Evolutionary conservation across 139 green algal species (phyloP), one percentile per base, ranked within the genome.

Genomic region (Asterochloris sp.): DNA sequence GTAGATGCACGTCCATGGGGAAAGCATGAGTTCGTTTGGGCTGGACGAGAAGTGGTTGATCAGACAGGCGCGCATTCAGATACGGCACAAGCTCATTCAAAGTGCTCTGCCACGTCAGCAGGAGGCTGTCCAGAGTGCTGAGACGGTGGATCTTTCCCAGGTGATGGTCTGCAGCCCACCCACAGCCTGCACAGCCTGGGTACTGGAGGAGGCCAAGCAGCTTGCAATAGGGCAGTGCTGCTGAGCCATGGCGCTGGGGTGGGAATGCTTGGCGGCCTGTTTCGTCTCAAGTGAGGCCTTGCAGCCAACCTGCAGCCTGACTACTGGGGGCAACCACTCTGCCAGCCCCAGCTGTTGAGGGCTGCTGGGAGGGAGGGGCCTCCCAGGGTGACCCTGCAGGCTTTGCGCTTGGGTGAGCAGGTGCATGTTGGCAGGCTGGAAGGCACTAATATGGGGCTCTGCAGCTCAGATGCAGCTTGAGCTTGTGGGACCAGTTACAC

Each of bases 21-120:
- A 79, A 16, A 28, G 64, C 67, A 68, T 86, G 76, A 26, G n/a
- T 14, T 62, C 13, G 19, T n/a, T n/a, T 21, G 69, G 77, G 4
- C 28, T 86, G 69, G 27, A 19, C 38, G 69, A 83, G 27, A 82
- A 86, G 61, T 77, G 27, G n/a, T 26, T 86, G 12, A 23, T 83
- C 27, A 74, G 23, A n/a, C 60, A 76, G 61, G 82, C 60, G 27
- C 82, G 82, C 60, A 27, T 63, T 13, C 60, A 69, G 28, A 86
- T 86, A 69, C 69, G 77, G 11, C 67, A 29, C 23, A 62, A 60
- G 17, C 73, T 74, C 54, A 76, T 85, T 60, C 66, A 86, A 77
- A 79, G 27, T 75, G 29, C 54, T 74, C 27, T 29, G 61, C 28
- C 54, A 67, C 11, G 24, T 10, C 75, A 69, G 21, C 24, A 73